Conservation (phyloP, 2,329 filamentous ascomycete species). For the Colletotrichum cereale region DNA sequence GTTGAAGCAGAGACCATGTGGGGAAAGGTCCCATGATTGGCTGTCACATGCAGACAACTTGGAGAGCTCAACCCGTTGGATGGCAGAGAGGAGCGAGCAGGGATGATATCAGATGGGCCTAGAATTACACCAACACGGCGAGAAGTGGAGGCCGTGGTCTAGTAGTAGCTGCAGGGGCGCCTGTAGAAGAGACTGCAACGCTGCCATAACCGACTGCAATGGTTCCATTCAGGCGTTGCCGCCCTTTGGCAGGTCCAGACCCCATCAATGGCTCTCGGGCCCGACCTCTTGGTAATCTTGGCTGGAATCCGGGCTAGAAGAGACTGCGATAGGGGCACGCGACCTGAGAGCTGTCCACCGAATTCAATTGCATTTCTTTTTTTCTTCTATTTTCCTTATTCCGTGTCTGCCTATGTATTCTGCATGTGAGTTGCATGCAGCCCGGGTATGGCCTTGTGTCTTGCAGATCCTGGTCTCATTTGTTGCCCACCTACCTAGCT, state of each 20-base stretch:
- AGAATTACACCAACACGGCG: conserved; percentile 18
- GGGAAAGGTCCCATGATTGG: conserved; percentile 17
- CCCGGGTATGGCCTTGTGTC: background rate
- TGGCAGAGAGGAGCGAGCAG: conserved; percentile 21
- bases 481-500: background rate
- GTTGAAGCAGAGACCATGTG: conserved; percentile 1
- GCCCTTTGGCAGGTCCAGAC: background rate
- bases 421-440: conserved; percentile 16
- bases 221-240: background rate
- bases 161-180: conserved; percentile 15
- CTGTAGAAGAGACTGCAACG: conserved; percentile 25
- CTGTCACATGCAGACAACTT: conserved; percentile 37
- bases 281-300: conserved; percentile 3
- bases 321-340: conserved; percentile 35
- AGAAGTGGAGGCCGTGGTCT: conserved; percentile 28
- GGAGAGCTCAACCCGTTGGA: background rate
- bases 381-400: background rate
- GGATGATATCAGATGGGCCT: conserved; percentile 29
- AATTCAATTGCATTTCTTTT: background rate
- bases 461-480: conserved; percentile 4
- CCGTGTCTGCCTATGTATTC: background rate
- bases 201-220: conserved; percentile 31
- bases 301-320: background rate
- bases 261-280: background rate
- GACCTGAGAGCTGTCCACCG: conserved; percentile 22